These are phyloP conservation scores for Exophiala sp. DNA, from an alignment of 2,329 filamentous ascomycete species.

Conservation along the genomic window DNA sequence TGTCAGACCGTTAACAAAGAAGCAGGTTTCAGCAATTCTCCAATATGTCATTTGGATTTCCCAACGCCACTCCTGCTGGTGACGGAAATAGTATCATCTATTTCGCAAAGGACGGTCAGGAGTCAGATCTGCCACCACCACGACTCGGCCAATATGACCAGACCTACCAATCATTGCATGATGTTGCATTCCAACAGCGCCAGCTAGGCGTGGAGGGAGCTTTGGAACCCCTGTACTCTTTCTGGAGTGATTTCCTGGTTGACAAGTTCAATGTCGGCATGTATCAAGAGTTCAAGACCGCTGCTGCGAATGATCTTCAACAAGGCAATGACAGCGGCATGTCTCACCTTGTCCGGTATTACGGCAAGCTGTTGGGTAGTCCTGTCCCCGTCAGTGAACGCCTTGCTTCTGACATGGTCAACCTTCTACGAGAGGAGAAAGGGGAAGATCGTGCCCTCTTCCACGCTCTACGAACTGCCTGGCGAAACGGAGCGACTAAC, in stretches of 20 bases:
- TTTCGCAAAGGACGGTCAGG: slow-evolving; percentile 26
- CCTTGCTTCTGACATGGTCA: slow-evolving; percentile 52
- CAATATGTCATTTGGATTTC: slow-evolving; percentile 19
- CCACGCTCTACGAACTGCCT: slow-evolving; percentile 47
- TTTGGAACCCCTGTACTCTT: slow-evolving; percentile 54
- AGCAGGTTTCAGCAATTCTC: slow-evolving; percentile 20
- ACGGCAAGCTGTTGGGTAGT: slow-evolving; percentile 52
- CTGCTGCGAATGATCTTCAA: slow-evolving; percentile 59
- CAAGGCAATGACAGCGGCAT: slow-evolving; percentile 52
- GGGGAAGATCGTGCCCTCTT: slow-evolving; percentile 44
- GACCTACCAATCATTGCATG: slow-evolving; percentile 28
- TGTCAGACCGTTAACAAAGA: slow-evolving; percentile 7
- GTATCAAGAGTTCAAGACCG: slow-evolving; percentile 66
- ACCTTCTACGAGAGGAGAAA: slow-evolving; percentile 47
- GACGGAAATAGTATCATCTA: slow-evolving; percentile 22
- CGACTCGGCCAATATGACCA: slow-evolving; percentile 33
- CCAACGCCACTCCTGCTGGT: slow-evolving; percentile 6
- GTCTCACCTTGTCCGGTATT: slow-evolving; percentile 59
- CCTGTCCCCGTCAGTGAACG: slow-evolving; percentile 47
- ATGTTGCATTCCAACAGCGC: slow-evolving; percentile 30
- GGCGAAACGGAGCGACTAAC: slow-evolving; percentile 50
- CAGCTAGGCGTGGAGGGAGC: slow-evolving; percentile 39
- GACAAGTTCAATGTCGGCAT: slow-evolving; percentile 68
- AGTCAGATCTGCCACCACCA: slow-evolving; percentile 22
- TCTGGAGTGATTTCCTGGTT: slow-evolving; percentile 68